Base-by-base conservation (phyloP, 2,329 filamentous ascomycete genomes). In the Diplodia mutila region DNA sequence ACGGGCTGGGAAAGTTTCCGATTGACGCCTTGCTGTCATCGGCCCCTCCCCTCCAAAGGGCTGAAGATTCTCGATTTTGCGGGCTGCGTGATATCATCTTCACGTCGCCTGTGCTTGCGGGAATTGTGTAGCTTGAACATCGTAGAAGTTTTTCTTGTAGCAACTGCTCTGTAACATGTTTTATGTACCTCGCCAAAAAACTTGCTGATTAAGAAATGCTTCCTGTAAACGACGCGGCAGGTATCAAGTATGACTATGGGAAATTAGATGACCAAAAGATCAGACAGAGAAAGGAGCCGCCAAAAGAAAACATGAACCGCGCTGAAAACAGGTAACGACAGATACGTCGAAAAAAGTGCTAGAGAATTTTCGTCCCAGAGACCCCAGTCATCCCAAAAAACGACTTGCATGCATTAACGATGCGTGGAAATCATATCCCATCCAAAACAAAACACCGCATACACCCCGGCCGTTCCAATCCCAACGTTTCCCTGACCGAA, bases 381-480 rank as follows among this genome's bases (percentile, higher is more conserved):
- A 14, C 25, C 25, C 39, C 18, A 18, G 9, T 27, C 57, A 49
- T 49, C 57, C 39, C 57, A 49, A 61, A 61, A 46, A 34, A 11
- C 42, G 27, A 61, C 39, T 8, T 49, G 39, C 57, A 48, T 61
- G 57, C 57, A 48, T 61, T 34, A 48, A 39, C 25, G 39, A 61
- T 25, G 39, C 39, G 27, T 32, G 57, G 57, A 61, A 49, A 48
- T 39, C 57, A 61, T 48, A 49, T 61, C 55, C 55, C 55, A 61
- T 61, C 57, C 57, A 34, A 32, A 59, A 11, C 18, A 27, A 49
- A 49, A 61, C 57, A 32, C 55, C 55, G 37, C 37, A 39, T 29
- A 29, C 37, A 48, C 37, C 57, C 57, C 23, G 25, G 57, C 46
- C 57, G 8, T 32, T 48, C 39, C 39, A 16, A 48, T 27, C 57